Conservation (phyloP, 1,139 yeast genomes). For the Candida sojae region DNA sequence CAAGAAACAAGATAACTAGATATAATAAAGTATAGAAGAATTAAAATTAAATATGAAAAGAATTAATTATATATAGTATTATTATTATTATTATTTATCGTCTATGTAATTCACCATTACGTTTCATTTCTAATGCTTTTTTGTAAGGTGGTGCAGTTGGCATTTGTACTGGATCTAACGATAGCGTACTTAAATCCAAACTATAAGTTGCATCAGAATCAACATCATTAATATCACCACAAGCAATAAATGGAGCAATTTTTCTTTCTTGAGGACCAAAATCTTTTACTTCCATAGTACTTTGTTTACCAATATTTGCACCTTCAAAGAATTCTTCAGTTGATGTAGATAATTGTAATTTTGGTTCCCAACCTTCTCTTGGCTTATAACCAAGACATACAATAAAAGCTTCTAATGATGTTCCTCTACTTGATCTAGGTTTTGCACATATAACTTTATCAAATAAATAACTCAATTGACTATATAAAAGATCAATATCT, state of each 20-base stretch:
- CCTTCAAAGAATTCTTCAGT: conserved; percentile 83
- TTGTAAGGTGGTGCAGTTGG: conserved; percentile 98
- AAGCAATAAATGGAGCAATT: conserved; percentile 87
- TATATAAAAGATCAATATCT: conserved; percentile 87
- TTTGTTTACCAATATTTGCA: conserved; percentile 48
- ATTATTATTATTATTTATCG: conserved; percentile 9
- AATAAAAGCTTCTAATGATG: conserved; percentile 89
- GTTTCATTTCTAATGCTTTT: conserved; percentile 82
- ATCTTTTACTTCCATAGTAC: not conserved
- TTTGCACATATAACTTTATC: conserved; percentile 91
- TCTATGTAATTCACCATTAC: conserved; percentile 60
- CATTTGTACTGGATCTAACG: conserved; percentile 86
- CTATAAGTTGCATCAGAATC: conserved; percentile 96
- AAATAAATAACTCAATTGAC: conserved; percentile 82
- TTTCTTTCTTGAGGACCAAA: conserved; percentile 43
- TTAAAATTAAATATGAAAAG: not conserved
- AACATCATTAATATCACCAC: conserved; percentile 84
- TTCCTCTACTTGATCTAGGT: conserved; percentile 92
- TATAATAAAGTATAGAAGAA: not conserved
- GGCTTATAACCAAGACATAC: conserved; percentile 90
- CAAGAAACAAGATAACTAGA: conserved; percentile 6
- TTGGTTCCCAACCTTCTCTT: conserved; percentile 78
- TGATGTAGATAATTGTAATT: conserved; percentile 54
- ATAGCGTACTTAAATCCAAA: conserved; percentile 47
- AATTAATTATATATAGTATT: not conserved